Evolutionary conservation across 768 basidiomycete genomes (phyloP).

Genomic region (Boletus pseudopeckii): DNA sequence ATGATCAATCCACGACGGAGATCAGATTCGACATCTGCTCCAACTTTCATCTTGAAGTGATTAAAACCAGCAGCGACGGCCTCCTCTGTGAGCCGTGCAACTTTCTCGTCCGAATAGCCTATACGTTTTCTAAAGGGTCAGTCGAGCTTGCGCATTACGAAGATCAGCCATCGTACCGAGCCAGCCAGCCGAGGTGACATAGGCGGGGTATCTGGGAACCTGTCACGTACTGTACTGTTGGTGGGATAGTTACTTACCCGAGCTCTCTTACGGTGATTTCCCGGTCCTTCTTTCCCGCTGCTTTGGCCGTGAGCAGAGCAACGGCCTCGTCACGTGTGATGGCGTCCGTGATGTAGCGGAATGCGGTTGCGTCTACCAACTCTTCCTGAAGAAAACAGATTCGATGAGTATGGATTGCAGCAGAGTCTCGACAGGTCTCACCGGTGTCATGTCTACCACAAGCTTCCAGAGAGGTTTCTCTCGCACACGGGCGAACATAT

Average conservation of each 20-base stretch:
- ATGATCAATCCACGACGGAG: conserved; percentile 85
- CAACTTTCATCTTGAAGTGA: conserved; percentile 99
- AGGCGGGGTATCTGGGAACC: conserved; percentile 75
- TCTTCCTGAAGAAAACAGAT: conserved; percentile 56
- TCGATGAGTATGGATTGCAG: background rate
- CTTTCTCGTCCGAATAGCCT: conserved; percentile 93
- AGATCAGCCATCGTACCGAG: conserved; percentile 45
- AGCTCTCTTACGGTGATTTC: conserved; percentile 69
- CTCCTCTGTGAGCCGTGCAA: conserved; percentile 80
- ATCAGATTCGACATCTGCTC: conserved; percentile 77
- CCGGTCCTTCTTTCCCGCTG: conserved; percentile 71
- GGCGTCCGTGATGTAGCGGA: conserved; percentile 90
- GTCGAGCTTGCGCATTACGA: background rate
- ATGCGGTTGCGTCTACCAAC: conserved; percentile 70
- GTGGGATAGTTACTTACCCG: conserved; percentile 43
- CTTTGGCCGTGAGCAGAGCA: conserved; percentile 73
- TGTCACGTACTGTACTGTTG: background rate
- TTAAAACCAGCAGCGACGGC: conserved; percentile 88
- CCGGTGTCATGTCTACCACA: conserved; percentile 85
- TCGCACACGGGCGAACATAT: conserved; percentile 78
- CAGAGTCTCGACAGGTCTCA: conserved; percentile 21
- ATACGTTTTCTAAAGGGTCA: conserved; percentile 5
- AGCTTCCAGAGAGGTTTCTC: conserved; percentile 93
- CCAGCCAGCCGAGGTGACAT: conserved; percentile 93
- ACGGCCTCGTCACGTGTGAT: conserved; percentile 91